Percentiles rank a stretch among this genome's conserved stretches.
Evolutionary conservation across 2,329 filamentous ascomycete species (phyloP).

Genomic region (Huntiella omanensis): DNA sequence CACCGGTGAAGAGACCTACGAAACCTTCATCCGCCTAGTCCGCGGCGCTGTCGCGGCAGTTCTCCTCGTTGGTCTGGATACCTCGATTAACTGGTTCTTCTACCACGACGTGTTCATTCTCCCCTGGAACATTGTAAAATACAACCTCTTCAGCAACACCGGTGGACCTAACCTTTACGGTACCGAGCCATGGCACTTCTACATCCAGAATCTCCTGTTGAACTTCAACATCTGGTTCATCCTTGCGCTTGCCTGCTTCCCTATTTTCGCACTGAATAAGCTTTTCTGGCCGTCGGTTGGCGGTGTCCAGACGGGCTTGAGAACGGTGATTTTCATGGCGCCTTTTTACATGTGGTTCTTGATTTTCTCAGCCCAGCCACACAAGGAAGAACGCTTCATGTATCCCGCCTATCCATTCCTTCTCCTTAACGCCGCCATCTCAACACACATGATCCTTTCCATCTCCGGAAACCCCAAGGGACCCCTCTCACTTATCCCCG

Average conservation of each 20-base stretch:
- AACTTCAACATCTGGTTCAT: slow-evolving; percentile 96
- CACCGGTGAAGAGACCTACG: slow-evolving; percentile 38
- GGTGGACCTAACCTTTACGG: slow-evolving; percentile 86
- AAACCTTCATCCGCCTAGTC: slow-evolving; percentile 39
- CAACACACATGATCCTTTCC: slow-evolving; percentile 61
- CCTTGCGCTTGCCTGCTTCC: slow-evolving; percentile 55
- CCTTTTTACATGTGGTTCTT: slow-evolving; percentile 91
- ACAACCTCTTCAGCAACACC: slow-evolving; percentile 75
- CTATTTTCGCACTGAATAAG: slow-evolving; percentile 59
- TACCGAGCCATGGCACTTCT: slow-evolving; percentile 93
- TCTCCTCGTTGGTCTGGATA: slow-evolving; percentile 47
- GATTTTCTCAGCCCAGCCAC: slow-evolving; percentile 81
- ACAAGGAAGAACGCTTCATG: slow-evolving; percentile 98
- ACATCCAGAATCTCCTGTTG: slow-evolving; percentile 71
- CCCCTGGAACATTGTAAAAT: slow-evolving; percentile 81
- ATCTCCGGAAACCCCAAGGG: slow-evolving; percentile 54
- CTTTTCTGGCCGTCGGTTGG: slow-evolving; percentile 39
- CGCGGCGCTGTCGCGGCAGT: slow-evolving; percentile 50
- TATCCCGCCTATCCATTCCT: slow-evolving; percentile 88
- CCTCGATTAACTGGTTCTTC: slow-evolving; percentile 61
- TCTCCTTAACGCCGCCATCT: slow-evolving; percentile 70
- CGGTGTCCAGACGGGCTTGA: slow-evolving; percentile 50
- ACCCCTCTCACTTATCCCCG: slow-evolving; percentile 52
- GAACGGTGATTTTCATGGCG: slow-evolving; percentile 56
- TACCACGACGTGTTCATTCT: slow-evolving; percentile 64